A percentile compares a stretch with the other conserved stretches of the same genome.
These are phyloP conservation scores for Hirschioporus abietinus DNA, from an alignment of 768 basidiomycete genomes.

Conservation along the genomic window DNA sequence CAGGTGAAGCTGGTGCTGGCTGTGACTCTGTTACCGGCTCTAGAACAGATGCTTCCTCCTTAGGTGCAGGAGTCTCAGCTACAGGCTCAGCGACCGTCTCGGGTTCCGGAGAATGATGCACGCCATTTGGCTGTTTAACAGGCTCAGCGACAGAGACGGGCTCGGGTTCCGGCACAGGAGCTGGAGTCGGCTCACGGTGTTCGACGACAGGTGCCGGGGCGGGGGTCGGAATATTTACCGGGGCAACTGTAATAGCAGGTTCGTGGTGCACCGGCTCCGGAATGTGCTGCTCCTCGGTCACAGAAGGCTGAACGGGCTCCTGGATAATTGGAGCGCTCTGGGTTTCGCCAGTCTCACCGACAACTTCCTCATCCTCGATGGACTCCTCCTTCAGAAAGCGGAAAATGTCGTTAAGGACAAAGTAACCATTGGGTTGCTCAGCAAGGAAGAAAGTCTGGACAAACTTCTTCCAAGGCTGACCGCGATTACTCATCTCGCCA, in stretches of 20 bases:
- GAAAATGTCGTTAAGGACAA: slow-evolving; percentile 99
- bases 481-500: slow-evolving; percentile 95
- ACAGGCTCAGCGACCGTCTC: slow-evolving; percentile 14
- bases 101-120: neutral
- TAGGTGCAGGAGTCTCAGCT: slow-evolving; percentile 22
- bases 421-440: slow-evolving; percentile 98
- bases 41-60: slow-evolving; percentile 23
- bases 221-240: slow-evolving; percentile 17
- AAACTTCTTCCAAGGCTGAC: slow-evolving; percentile 94
- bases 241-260: slow-evolving; percentile 29
- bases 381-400: slow-evolving; percentile 96
- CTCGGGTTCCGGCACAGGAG: slow-evolving; percentile 16
- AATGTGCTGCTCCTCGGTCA: slow-evolving; percentile 26
- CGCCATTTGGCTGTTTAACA: slow-evolving; percentile 1
- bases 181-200: slow-evolving; percentile 23
- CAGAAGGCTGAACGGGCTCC: slow-evolving; percentile 27
- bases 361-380: slow-evolving; percentile 69
- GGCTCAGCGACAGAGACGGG: slow-evolving; percentile 20
- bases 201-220: slow-evolving; percentile 25
- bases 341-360: slow-evolving; percentile 21
- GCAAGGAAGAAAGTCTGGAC: slow-evolving; percentile 99
- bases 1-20: slow-evolving; percentile 23
- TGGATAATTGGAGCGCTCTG: slow-evolving; percentile 28
- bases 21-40: slow-evolving; percentile 12
- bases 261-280: slow-evolving; percentile 9